Percentiles rank a stretch among this genome's conserved stretches.
Evolutionary conservation across 148 eudicot species (phyloP).

Genomic region (Agrostemma githago): DNA sequence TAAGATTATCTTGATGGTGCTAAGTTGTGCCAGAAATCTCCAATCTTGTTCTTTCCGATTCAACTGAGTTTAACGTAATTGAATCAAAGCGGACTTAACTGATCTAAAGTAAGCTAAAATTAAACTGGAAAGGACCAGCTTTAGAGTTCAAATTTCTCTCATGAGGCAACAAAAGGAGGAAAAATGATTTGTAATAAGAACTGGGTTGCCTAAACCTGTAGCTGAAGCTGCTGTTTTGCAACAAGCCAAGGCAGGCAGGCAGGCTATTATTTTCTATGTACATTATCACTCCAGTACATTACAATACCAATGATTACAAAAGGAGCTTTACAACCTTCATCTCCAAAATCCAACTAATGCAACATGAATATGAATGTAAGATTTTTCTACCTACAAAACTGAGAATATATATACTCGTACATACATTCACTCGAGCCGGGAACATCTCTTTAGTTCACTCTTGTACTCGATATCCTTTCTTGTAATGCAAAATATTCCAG

Average conservation of each 20-base stretch:
- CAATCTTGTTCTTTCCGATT: too few species aligned
- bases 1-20: too few species aligned
- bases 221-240: neutral
- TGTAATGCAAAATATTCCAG: conserved; percentile 52
- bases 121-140: too few species aligned
- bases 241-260: neutral
- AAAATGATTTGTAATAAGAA: neutral
- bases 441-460: conserved; percentile 63
- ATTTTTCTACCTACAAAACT: neutral
- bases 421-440: conserved; percentile 29
- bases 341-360: neutral
- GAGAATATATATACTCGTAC: conserved; percentile 20
- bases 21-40: too few species aligned
- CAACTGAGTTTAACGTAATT: too few species aligned
- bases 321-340: neutral
- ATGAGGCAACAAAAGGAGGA: neutral
- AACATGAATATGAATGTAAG: neutral
- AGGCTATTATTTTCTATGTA: conserved; percentile 1
- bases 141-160: too few species aligned
- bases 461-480: conserved; percentile 48
- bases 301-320: neutral
- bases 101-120: too few species aligned
- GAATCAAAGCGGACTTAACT: too few species aligned
- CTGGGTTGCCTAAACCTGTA: neutral
- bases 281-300: neutral